These are phyloP conservation scores for Desmodesmus armatus DNA, from an alignment of 139 green algal genomes.

Conservation along the genomic window DNA sequence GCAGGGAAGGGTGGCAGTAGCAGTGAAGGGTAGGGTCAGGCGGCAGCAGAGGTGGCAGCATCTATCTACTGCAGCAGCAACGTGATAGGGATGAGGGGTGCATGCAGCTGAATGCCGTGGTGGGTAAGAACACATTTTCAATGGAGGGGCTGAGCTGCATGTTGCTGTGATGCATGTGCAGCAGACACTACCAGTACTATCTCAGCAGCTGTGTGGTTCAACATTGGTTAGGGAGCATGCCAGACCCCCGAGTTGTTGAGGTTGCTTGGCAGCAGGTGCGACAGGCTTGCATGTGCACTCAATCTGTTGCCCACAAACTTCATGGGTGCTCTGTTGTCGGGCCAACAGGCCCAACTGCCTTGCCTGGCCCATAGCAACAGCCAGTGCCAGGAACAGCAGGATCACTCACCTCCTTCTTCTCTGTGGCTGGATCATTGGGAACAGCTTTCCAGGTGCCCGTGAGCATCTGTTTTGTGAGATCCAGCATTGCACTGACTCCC, in stretches of 20 bases:
- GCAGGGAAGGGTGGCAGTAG: not conserved
- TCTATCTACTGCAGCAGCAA: not conserved
- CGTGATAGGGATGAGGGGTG: no score
- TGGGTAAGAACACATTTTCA: not conserved
- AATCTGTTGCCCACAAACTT: not conserved
- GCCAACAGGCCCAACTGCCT: not conserved
- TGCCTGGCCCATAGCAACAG: not conserved
- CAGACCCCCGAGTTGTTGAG: no score
- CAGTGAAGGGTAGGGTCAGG: not conserved
- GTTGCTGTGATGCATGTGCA: no score
- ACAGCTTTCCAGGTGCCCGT: constrained; percentile 11
- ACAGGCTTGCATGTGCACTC: not conserved
- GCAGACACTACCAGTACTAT: no score
- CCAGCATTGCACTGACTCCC: not conserved
- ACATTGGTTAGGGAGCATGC: no score
- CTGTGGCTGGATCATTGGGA: constrained; percentile 15
- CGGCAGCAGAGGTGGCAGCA: not conserved
- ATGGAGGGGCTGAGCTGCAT: not conserved
- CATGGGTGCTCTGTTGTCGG: not conserved
- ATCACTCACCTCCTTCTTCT: constrained; percentile 22
- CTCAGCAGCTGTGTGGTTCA: no score
- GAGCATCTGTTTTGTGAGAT: constrained; percentile 15
- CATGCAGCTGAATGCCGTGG: not conserved
- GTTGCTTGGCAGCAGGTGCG: no score
- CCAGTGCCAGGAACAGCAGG: not conserved